Evolutionary conservation across 1,284 basidiomycete species (phyloP).

Genomic region (Apiotrichum mycotoxinovorans): DNA sequence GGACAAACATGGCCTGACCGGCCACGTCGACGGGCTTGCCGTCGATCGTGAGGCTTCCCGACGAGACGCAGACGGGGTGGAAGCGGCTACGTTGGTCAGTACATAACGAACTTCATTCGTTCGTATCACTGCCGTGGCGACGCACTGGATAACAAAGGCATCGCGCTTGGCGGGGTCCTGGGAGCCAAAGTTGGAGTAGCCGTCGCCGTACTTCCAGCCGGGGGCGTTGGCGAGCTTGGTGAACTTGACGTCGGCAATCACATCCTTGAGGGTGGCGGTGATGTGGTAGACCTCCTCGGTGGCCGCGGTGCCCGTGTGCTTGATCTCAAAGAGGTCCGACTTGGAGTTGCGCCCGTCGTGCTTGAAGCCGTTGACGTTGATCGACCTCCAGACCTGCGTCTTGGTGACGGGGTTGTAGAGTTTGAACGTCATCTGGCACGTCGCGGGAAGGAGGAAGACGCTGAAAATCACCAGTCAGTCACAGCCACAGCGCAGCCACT

Average conservation of each 20-base stretch:
- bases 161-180: slow-evolving; percentile 57
- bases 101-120: not conserved
- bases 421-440: slow-evolving; percentile 94
- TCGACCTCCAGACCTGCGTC: slow-evolving; percentile 78
- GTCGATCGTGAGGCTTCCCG: slow-evolving; percentile 68
- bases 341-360: slow-evolving; percentile 82
- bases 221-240: slow-evolving; percentile 65
- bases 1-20: slow-evolving; percentile 87
- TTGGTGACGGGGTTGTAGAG: slow-evolving; percentile 76
- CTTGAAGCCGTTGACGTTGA: slow-evolving; percentile 80
- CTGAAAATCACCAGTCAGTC: slow-evolving; percentile 21
- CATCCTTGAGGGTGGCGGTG: slow-evolving; percentile 71
- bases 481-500: not conserved
- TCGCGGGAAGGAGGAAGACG: slow-evolving; percentile 58
- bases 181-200: slow-evolving; percentile 82
- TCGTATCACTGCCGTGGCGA: not conserved
- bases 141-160: slow-evolving; percentile 75
- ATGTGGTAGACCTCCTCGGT: slow-evolving; percentile 72
- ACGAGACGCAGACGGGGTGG: slow-evolving; percentile 70
- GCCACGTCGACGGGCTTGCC: slow-evolving; percentile 65
- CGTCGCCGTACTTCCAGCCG: slow-evolving; percentile 90
- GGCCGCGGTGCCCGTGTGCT: slow-evolving; percentile 61
- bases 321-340: slow-evolving; percentile 78
- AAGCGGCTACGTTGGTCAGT: slow-evolving; percentile 57
- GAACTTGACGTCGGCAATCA: slow-evolving; percentile 76